Evolutionary conservation across 1,284 basidiomycete species (phyloP).

Genomic region (Rugosomyces carneus): DNA sequence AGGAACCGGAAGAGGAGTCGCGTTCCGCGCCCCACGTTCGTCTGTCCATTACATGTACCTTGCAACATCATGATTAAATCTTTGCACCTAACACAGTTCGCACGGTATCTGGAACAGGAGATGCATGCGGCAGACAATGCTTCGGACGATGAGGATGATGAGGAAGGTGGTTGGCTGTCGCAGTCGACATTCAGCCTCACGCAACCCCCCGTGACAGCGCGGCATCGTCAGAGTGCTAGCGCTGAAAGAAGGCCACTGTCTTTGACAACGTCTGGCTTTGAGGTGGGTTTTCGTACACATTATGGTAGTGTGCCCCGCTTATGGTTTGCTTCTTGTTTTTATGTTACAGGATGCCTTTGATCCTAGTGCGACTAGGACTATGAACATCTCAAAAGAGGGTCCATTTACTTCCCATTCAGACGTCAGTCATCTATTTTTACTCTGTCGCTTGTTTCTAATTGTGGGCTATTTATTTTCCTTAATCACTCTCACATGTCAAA

Average conservation of each 20-base stretch:
- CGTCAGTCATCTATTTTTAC: conserved; percentile 26
- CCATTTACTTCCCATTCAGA: conserved; percentile 51
- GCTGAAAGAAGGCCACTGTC: conserved; percentile 40
- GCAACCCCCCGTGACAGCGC: conserved; percentile 48
- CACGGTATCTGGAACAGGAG: conserved; percentile 67
- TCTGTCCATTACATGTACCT: conserved; percentile 9
- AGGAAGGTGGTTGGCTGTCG: conserved; percentile 70
- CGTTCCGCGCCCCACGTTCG: conserved; percentile 48
- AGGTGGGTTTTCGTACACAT: conserved; percentile 39
- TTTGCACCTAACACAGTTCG: conserved; percentile 44
- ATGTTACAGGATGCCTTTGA: conserved; percentile 44
- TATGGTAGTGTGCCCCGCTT: too few species aligned
- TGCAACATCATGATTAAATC: not conserved
- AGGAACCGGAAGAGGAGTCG: conserved; percentile 40
- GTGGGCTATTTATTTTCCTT: not conserved
- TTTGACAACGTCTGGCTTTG: conserved; percentile 47
- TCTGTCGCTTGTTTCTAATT: not conserved
- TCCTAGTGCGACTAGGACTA: conserved; percentile 28
- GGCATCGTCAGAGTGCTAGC: conserved; percentile 33
- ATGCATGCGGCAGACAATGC: conserved; percentile 58
- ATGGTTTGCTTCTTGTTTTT: too few species aligned
- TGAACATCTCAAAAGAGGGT: conserved; percentile 36
- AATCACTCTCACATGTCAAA: not conserved
- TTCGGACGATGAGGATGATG: conserved; percentile 59
- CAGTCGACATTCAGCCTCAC: conserved; percentile 64